Percentiles rank a stretch among this genome's conserved stretches.
Conservation (phyloP, 2,329 filamentous ascomycete species). For the Fusarium avenaceum region DNA sequence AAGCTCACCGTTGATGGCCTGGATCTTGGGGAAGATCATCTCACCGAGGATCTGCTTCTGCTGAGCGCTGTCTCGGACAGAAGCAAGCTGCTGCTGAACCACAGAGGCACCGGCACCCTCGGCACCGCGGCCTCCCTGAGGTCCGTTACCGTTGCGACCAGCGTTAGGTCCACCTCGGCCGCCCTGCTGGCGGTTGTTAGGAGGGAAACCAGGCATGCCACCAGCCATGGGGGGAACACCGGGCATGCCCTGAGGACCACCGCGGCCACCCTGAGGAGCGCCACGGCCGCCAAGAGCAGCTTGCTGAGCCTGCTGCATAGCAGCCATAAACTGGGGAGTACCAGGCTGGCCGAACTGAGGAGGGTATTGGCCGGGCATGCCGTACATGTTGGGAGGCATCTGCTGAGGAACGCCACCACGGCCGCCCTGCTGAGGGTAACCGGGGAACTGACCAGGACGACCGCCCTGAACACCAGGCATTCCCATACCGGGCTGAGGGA, state of each 20-base stretch:
- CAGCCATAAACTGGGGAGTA: conserved; percentile 83
- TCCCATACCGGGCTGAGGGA: conserved; percentile 73
- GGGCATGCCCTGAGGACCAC: conserved; percentile 71
- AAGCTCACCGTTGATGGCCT: conserved; percentile 91
- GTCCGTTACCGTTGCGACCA: conserved; percentile 60
- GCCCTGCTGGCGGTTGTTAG: conserved; percentile 67
- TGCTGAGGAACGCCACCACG: conserved; percentile 90
- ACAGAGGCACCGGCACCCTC: conserved; percentile 54
- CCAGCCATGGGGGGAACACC: conserved; percentile 75
- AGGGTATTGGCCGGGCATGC: conserved; percentile 83
- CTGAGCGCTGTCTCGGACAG: conserved; percentile 71
- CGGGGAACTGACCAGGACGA: conserved; percentile 88
- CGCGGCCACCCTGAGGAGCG: conserved; percentile 76
- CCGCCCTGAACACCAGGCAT: conserved; percentile 82
- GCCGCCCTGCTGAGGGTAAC: conserved; percentile 87
- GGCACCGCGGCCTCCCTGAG: conserved; percentile 63
- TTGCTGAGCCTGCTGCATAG: conserved; percentile 83
- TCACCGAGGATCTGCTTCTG: conserved; percentile 99
- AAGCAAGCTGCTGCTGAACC: conserved; percentile 70
- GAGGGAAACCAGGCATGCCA: conserved; percentile 69
- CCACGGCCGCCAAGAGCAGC: conserved; percentile 73
- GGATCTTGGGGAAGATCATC: conserved; percentile 98
- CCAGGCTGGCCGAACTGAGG: conserved; percentile 84
- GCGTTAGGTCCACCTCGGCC: conserved; percentile 61
- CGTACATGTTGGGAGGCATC: conserved; percentile 89